A percentile compares a stretch with the other conserved stretches of the same genome.
These are phyloP conservation scores for Thermothelomyces thermophilus DNA, from an alignment of 2,329 filamentous ascomycete species.

Conservation along the genomic window DNA sequence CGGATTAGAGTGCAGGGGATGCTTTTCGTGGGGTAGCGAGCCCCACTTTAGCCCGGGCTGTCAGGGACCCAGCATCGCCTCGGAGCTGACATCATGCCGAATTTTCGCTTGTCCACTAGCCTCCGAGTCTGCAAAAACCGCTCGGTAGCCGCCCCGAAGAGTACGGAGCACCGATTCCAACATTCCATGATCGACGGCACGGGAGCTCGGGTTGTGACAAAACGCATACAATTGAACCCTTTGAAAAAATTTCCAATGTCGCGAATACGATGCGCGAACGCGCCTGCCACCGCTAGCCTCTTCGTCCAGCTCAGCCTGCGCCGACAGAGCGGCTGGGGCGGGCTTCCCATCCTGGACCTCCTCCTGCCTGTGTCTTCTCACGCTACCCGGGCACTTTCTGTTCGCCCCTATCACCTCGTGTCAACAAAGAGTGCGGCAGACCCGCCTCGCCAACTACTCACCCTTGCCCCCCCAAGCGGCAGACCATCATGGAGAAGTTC, in stretches of 20 bases:
- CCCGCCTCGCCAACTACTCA: neutral
- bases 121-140: slow-evolving; percentile 14
- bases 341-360: slow-evolving; percentile 34
- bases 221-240: neutral
- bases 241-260: slow-evolving; percentile 14
- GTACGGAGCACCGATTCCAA: neutral
- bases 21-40: neutral
- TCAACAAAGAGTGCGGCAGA: slow-evolving; percentile 1
- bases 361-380: slow-evolving; percentile 31
- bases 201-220: neutral
- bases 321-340: slow-evolving; percentile 3
- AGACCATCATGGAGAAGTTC: neutral
- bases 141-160: slow-evolving; percentile 4
- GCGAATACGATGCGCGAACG: slow-evolving; percentile 32
- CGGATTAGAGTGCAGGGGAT: no score
- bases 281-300: slow-evolving; percentile 33
- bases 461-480: neutral
- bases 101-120: slow-evolving; percentile 20
- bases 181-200: neutral
- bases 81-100: slow-evolving; percentile 24
- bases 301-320: slow-evolving; percentile 36
- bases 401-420: slow-evolving; percentile 14
- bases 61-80: neutral
- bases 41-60: neutral
- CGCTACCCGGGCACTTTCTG: neutral